Base-by-base conservation (phyloP, 805 yeast genomes). In the Starmerella kuoi region DNA sequence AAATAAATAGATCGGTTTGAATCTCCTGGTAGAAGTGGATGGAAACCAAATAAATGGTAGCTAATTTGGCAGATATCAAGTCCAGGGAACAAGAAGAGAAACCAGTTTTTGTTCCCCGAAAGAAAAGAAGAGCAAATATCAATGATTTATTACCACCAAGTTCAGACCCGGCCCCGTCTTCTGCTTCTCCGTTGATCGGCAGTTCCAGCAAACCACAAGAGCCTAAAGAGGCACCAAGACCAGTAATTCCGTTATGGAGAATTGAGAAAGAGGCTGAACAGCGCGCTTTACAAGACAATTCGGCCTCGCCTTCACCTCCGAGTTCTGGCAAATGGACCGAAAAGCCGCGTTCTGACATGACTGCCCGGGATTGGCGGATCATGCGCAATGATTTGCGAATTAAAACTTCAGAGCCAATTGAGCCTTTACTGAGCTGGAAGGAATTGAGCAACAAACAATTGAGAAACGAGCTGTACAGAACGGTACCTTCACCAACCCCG, bases 351-450 rank as follows among this genome's bases (percentile, higher is more conserved):
- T 59, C 60, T 0, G 68, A 72, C 31, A 86, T 88, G 97, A 72
- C 73, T 0, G 64, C 68, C 0, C 67, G 96, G 48, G 97, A 91
- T 59, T 88, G 97, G 97, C 68, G 95, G 44, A 78, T 85, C 26
- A 66, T 88, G 58, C 72, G 70, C 49, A 93, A 84, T 52, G 95
- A 87, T 50, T 82, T 65, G 56, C 72, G 72, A 50, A 83, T 88
- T 19, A 62, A 74, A 0, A 76, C 72, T 49, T 74, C 76, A 1
- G 56, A 58, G 0, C 56, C 58, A 9, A 63, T 65, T 1, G 63
- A 73, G 35, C 95, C 95, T 0, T 57, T 88, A 37, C 64, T 95
- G 44, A 57, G 59, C 5, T 88, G 97, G 96, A 3, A 18, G 5
- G 44, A 43, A 34, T 40, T 48, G 15, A 15, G 24, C 14, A 12